phyloP scores from a whole-genome alignment of 495 filamentous ascomycete species.

The Hypoxylon fuscum region DNA sequence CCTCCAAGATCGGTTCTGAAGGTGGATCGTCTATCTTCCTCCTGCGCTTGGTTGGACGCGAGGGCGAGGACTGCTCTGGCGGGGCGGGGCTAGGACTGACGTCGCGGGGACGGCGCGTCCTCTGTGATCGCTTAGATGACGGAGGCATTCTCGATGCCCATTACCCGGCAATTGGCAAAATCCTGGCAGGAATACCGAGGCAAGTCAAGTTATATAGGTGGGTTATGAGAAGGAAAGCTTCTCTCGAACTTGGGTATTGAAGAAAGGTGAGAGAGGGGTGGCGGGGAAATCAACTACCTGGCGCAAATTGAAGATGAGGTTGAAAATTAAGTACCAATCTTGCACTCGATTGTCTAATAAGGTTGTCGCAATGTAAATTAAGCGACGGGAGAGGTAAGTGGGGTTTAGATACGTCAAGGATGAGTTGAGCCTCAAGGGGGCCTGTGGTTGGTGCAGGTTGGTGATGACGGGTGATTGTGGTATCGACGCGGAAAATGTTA shows the following conservation, averaged over 20 bases:
- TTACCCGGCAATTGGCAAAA: constrained; percentile 11
- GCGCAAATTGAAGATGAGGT: constrained; percentile 12
- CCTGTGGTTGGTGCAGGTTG: constrained; percentile 3
- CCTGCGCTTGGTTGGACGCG: constrained; percentile 75
- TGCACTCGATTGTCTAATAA: background rate
- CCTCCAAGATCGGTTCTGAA: constrained; percentile 48
- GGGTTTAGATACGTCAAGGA: constrained; percentile 19
- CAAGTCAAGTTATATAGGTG: background rate
- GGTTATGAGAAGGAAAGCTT: background rate
- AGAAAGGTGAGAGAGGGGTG: constrained; percentile 7
- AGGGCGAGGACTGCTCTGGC: constrained; percentile 68
- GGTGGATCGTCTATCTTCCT: constrained; percentile 66
- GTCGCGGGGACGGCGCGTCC: constrained; percentile 51
- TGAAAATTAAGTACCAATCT: background rate
- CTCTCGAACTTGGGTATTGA: background rate
- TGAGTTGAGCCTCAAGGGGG: constrained; percentile 27
- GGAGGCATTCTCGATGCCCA: constrained; percentile 49
- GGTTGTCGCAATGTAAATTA: constrained; percentile 5
- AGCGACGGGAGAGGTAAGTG: constrained; percentile 3
- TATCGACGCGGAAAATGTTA: constrained; percentile 34
- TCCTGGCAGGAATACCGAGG: background rate
- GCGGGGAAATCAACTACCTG: background rate
- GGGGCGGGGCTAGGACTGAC: constrained; percentile 44
- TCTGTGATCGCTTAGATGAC: constrained; percentile 54
- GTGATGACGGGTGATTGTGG: constrained; percentile 17